A percentile compares a stretch with the other conserved stretches of the same genome.
Conservation (phyloP, 2,329 filamentous ascomycete species). For the Iodosphaeria phyllophila region DNA sequence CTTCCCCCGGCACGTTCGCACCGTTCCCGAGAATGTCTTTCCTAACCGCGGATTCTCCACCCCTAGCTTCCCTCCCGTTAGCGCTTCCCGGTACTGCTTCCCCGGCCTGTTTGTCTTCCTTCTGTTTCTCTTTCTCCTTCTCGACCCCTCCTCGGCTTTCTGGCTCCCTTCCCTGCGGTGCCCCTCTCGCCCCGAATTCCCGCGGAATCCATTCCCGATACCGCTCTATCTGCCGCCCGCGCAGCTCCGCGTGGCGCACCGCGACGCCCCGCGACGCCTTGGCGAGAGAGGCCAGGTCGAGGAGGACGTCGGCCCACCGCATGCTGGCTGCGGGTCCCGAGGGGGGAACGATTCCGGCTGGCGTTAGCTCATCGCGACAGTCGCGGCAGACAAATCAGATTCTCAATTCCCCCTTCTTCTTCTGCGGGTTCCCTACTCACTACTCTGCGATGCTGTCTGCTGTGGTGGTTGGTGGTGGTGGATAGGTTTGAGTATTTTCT, state of each 20-base stretch:
- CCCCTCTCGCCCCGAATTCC: conserved; percentile 11
- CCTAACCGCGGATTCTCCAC: background rate
- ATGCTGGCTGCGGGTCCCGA: conserved; percentile 17
- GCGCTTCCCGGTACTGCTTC: too few species aligned
- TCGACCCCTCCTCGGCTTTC: conserved; percentile 1
- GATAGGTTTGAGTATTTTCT: background rate
- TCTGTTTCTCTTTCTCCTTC: conserved; percentile 1
- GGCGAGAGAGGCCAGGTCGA: conserved; percentile 54
- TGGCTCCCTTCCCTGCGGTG: background rate
- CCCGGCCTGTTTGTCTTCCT: conserved; percentile 1
- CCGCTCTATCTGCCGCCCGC: conserved; percentile 31
- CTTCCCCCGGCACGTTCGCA: too few species aligned
- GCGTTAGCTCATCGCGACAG: background rate
- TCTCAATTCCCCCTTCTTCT: background rate
- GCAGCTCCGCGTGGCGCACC: conserved; percentile 38
- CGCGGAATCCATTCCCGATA: conserved; percentile 24
- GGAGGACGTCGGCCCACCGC: conserved; percentile 42
- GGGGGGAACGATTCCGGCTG: background rate
- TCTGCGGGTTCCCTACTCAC: background rate
- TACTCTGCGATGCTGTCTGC: background rate
- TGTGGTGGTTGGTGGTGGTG: background rate
- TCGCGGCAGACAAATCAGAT: background rate
- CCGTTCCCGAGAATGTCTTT: too few species aligned
- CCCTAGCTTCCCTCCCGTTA: background rate
- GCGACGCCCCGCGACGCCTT: conserved; percentile 52